Base-by-base conservation (phyloP, 2,329 filamentous ascomycete genomes). In the Alternaria sp. region DNA sequence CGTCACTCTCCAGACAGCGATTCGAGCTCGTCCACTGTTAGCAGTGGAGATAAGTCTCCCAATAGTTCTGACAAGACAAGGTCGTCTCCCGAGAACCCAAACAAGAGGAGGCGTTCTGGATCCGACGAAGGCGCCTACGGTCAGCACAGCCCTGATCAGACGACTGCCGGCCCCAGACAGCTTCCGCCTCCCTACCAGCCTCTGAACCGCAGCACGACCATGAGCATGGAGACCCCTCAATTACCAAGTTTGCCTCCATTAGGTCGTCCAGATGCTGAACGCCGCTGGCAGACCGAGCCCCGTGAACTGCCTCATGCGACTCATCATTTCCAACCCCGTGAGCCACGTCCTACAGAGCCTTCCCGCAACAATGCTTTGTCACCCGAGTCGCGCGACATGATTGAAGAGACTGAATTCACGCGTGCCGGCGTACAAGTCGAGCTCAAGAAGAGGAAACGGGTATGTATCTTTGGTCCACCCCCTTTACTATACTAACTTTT, bases 31-130 rank as follows among this genome's bases (percentile, higher is more conserved):
- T 68, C 74, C 41, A 60, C 65, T 20, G 54, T 63, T 16, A 65
- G 65, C 57, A 63, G 62, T 22, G 59, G 63, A 53, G 70, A 69
- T 18, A 57, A 46, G 11, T 75, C 76, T 14, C 67, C 71, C 11
- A 59, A 65, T 11, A 76, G 71, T 45, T 69, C 74, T 78, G 87
- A 88, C 71, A 85, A 85, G 67, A 78, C 84, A 59, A 94, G 93
- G 78, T 50, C 46, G 22, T 50, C 46, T 12, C 67, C 71, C 8
- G 61, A 65, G 14, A 76, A 71, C 55, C 69, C 74, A 78, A 87
- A 88, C 71, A 85, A 85, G 67, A 78, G 84, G 59, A 94, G 93
- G 78, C 86, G 91, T 62, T 92, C 91, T 7, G 81, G 83, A 46
- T 92, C 90, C 6, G 77, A 82, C 67, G 67, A 73, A 63, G 65